phyloP scores from a whole-genome alignment of 306 rosid species.

The Vachellia collinsii region DNA sequence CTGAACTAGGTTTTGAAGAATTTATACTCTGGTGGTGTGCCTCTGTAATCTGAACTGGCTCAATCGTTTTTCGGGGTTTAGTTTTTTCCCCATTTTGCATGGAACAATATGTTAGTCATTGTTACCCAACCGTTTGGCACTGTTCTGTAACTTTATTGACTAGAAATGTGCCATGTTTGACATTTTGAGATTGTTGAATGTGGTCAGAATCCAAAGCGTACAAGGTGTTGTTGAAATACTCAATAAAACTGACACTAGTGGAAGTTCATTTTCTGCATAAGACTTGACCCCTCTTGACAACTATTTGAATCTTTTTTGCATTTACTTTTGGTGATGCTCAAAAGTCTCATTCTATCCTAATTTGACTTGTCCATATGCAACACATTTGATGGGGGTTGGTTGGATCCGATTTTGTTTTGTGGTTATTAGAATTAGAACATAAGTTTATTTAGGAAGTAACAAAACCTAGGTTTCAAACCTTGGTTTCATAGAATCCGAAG shows the following conservation, averaged over 20 bases:
- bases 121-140: no score
- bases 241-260: background rate
- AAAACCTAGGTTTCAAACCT: no score
- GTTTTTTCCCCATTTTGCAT: slow-evolving; percentile 8
- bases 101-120: slow-evolving; percentile 5
- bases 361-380: background rate
- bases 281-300: background rate
- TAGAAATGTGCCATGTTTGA: slow-evolving; percentile 1
- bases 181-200: background rate
- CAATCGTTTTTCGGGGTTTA: slow-evolving; percentile 2
- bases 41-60: slow-evolving; percentile 18
- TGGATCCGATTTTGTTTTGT: background rate
- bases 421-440: background rate
- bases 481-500: no score
- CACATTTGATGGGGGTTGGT: background rate
- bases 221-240: background rate
- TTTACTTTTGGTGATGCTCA: background rate
- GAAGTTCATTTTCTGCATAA: slow-evolving; percentile 1
- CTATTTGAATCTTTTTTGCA: background rate
- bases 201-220: background rate
- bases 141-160: background rate
- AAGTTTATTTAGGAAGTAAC: no score
- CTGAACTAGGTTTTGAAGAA: slow-evolving; percentile 22
- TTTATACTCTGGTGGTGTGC: slow-evolving; percentile 9
- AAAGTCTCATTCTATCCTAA: background rate